Evolutionary conservation across 176 grass and related monocot species (phyloP).

Genomic region (Aegilops longissima): DNA sequence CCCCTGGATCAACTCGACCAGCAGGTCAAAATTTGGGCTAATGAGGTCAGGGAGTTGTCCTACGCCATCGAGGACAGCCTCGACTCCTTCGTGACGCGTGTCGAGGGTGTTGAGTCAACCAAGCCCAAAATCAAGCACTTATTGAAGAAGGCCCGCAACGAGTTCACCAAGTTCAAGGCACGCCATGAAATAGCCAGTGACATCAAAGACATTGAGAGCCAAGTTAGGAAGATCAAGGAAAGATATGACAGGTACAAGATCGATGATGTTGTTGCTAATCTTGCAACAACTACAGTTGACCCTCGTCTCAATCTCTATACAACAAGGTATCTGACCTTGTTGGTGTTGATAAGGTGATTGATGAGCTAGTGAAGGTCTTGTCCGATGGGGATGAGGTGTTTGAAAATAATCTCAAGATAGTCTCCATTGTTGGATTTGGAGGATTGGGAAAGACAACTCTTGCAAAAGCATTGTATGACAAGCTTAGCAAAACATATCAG

Average conservation of each 20-base stretch:
- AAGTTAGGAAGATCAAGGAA: background rate
- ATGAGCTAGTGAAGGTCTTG: background rate
- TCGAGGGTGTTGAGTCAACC: background rate
- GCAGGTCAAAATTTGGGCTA: background rate
- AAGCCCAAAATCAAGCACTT: background rate
- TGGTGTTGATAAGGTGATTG: background rate
- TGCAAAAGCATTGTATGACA: no score
- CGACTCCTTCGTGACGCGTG: background rate
- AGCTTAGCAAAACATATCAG: no score
- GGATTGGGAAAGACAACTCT: no score
- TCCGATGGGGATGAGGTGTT: no score
- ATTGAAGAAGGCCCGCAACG: background rate
- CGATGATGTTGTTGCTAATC: no score
- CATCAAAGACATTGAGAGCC: background rate
- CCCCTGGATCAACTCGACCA: background rate
- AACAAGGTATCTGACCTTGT: background rate
- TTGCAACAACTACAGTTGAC: background rate
- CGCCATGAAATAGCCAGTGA: background rate
- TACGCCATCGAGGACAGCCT: slow-evolving; percentile 9
- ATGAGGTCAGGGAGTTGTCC: background rate
- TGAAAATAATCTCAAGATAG: no score
- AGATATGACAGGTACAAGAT: background rate
- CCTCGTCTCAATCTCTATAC: background rate
- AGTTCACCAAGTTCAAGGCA: background rate
- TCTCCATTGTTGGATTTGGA: no score